phyloP scores from a whole-genome alignment of 2,329 filamentous ascomycete genomes.

The Fusarium xylarioides region DNA sequence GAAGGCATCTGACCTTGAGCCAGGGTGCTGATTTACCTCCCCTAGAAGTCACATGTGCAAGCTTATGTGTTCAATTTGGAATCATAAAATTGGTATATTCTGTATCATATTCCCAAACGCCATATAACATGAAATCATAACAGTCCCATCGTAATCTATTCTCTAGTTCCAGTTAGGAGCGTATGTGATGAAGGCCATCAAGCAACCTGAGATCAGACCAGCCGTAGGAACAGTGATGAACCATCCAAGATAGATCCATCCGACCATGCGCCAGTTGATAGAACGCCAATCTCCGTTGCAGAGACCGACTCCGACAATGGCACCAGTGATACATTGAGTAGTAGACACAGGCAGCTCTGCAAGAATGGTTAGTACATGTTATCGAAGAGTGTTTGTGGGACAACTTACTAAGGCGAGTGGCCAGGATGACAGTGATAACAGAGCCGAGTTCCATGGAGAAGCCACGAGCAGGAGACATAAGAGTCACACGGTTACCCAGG shows the following conservation, averaged over 20 bases:
- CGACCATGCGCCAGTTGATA: conserved; percentile 71
- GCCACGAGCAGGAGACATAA: conserved; percentile 68
- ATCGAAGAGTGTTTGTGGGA: neutral
- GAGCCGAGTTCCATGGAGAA: conserved; percentile 69
- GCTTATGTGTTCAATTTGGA: neutral
- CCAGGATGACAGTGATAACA: conserved; percentile 70
- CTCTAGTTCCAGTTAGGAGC: conserved; percentile 59
- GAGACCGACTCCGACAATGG: conserved; percentile 69
- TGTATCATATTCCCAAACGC: neutral
- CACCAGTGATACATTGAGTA: conserved; percentile 71
- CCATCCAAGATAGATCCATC: conserved; percentile 68
- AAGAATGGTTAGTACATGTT: conserved; percentile 4
- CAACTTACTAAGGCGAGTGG: conserved; percentile 63
- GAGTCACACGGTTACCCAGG: conserved; percentile 68
- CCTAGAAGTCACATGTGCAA: neutral
- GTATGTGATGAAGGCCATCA: conserved; percentile 71
- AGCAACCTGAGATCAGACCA: conserved; percentile 64
- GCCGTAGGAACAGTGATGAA: conserved; percentile 67
- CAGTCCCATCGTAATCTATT: neutral
- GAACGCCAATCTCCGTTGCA: conserved; percentile 66
- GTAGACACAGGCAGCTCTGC: conserved; percentile 69
- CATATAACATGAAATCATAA: neutral
- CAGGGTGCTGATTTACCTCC: too few relatives aligned
- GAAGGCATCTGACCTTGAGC: fast-evolving
- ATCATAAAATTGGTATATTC: neutral